Percentiles rank a stretch among this genome's conserved stretches.
Evolutionary conservation across 306 rosid species (phyloP).

Genomic region (Dryas alaskensis): DNA sequence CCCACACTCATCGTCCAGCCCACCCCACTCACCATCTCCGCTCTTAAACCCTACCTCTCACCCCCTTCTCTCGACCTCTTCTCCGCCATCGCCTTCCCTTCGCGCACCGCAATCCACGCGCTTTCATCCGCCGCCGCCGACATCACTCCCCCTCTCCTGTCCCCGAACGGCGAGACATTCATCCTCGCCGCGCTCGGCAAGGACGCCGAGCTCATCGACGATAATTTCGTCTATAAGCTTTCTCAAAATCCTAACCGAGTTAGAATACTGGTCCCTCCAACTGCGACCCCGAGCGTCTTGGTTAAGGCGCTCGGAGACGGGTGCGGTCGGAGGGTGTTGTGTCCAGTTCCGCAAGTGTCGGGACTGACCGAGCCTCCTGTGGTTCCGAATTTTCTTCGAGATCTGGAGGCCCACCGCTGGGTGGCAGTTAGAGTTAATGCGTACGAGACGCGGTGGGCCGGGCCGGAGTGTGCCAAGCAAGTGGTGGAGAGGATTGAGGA

Average conservation of each 20-base stretch:
- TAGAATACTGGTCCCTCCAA: slow-evolving; percentile 47
- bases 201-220: slow-evolving; percentile 62
- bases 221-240: slow-evolving; percentile 30
- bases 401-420: slow-evolving; percentile 48
- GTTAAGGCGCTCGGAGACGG: slow-evolving; percentile 49
- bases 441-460: slow-evolving; percentile 76
- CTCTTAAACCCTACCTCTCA: slow-evolving; percentile 43
- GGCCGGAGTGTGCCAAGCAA: slow-evolving; percentile 49
- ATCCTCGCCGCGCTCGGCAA: slow-evolving; percentile 68
- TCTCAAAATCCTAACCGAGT: slow-evolving; percentile 26
- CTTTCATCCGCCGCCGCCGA: slow-evolving; percentile 41
- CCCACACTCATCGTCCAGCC: slow-evolving; percentile 54
- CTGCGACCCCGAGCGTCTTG: slow-evolving; percentile 50
- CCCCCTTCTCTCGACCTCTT: slow-evolving; percentile 41
- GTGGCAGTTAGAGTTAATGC: slow-evolving; percentile 51
- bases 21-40: slow-evolving; percentile 34
- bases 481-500: slow-evolving; percentile 43
- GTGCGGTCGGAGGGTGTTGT: slow-evolving; percentile 40
- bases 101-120: slow-evolving; percentile 58
- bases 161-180: slow-evolving; percentile 43
- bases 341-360: slow-evolving; percentile 55
- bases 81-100: slow-evolving; percentile 77
- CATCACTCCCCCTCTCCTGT: slow-evolving; percentile 42
- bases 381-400: slow-evolving; percentile 57
- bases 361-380: slow-evolving; percentile 66